These are phyloP conservation scores for Pythium biforme DNA, from an alignment of 352 stramenopile genomes.

Conservation along the genomic window DNA sequence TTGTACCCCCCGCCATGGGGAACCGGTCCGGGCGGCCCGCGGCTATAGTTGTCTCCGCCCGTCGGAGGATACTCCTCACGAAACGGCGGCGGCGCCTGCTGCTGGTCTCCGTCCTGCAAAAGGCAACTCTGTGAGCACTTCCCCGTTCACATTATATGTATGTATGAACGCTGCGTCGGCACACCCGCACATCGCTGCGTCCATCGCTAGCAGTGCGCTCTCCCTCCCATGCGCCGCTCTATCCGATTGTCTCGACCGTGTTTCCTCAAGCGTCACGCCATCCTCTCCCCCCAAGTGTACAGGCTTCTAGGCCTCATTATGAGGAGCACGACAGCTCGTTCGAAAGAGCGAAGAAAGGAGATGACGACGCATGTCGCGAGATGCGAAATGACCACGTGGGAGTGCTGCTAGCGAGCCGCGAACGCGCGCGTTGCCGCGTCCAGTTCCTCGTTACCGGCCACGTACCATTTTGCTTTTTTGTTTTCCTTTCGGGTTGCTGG, in stretches of 20 bases:
- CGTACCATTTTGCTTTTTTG: conserved; percentile 22
- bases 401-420: neutral
- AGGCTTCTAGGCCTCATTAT: neutral
- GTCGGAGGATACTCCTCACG: conserved; percentile 39
- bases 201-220: no score
- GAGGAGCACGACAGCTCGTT: neutral
- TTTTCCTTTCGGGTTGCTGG: conserved; percentile 16
- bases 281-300: neutral
- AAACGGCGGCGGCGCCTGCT: conserved; percentile 29
- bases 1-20: conserved; percentile 27
- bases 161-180: neutral
- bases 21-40: conserved; percentile 22
- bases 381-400: neutral
- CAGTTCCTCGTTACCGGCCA: neutral
- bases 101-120: conserved; percentile 28
- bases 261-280: neutral
- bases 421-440: neutral
- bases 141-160: no score
- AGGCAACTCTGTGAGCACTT: neutral
- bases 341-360: conserved; percentile 1
- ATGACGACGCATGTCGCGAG: neutral
- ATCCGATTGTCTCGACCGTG: neutral
- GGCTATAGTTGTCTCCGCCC: conserved; percentile 33
- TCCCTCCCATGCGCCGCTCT: no score
- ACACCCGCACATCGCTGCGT: neutral